phyloP scores from a whole-genome alignment of 2,329 filamentous ascomycete species.

The Lithohypha guttulata region DNA sequence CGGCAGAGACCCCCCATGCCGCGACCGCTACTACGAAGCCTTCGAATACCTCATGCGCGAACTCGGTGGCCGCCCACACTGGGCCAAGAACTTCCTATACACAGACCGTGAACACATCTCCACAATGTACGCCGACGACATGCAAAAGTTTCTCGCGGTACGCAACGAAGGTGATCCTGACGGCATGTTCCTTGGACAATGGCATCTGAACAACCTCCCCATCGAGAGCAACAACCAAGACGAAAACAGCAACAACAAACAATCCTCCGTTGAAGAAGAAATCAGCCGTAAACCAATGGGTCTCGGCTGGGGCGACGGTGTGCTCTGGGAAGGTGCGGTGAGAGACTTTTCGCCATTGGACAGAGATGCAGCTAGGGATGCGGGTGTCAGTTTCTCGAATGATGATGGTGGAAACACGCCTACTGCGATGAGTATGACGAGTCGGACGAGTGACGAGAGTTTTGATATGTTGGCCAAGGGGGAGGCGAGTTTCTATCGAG shows the following conservation, averaged over 20 bases:
- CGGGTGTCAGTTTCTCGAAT: neutral
- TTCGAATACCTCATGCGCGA: conserved; percentile 89
- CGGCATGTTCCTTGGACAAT: conserved; percentile 81
- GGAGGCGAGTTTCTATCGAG: conserved; percentile 31
- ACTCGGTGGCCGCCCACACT: conserved; percentile 71
- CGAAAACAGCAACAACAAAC: conserved; percentile 12
- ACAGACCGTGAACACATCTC: conserved; percentile 50
- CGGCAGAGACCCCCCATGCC: conserved; percentile 63
- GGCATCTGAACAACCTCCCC: conserved; percentile 65
- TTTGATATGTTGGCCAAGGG: conserved; percentile 36
- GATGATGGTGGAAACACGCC: conserved; percentile 17
- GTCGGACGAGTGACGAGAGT: conserved; percentile 37
- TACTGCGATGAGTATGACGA: conserved; percentile 27
- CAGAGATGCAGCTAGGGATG: neutral
- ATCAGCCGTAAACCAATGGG: conserved; percentile 14
- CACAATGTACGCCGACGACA: conserved; percentile 56
- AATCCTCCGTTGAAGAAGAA: conserved; percentile 15
- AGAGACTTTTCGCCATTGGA: neutral
- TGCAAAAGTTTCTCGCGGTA: conserved; percentile 57
- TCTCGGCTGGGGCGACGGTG: conserved; percentile 18
- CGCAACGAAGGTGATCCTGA: conserved; percentile 63
- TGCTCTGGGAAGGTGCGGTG: conserved; percentile 18
- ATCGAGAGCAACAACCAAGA: conserved; percentile 20
- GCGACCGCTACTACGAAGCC: conserved; percentile 68
- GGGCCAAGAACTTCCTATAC: conserved; percentile 79